These are phyloP conservation scores for Rhodotorula sp. DNA, from an alignment of 1,284 basidiomycete genomes.

Conservation along the genomic window DNA sequence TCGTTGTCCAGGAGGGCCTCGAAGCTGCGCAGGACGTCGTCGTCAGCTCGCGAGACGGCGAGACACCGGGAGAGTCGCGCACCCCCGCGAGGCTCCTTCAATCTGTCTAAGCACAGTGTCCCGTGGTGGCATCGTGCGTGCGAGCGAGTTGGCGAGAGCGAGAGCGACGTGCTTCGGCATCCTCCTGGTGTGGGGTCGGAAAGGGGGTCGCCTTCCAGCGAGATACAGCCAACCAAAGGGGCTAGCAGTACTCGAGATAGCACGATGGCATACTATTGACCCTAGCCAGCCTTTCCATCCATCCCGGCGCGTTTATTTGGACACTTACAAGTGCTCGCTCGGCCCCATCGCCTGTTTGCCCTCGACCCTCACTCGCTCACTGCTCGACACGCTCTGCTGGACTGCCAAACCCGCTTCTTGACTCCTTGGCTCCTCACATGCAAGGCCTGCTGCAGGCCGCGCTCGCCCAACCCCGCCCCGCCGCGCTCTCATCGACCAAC, in stretches of 20 bases:
- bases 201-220: too few species aligned
- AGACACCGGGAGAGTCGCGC: neutral
- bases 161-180: neutral
- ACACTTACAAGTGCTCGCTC: too few species aligned
- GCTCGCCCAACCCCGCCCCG: neutral
- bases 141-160: neutral
- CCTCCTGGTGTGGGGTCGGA: neutral
- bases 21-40: constrained; percentile 13
- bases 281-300: too few species aligned
- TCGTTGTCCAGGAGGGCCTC: constrained; percentile 40
- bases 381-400: too few species aligned
- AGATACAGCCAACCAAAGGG: too few species aligned
- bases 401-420: too few species aligned
- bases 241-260: too few species aligned
- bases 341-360: too few species aligned
- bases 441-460: constrained; percentile 6
- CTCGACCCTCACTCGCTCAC: neutral
- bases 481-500: constrained; percentile 15
- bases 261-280: too few species aligned
- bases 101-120: neutral
- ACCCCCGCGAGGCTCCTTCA: constrained; percentile 1
- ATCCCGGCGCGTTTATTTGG: too few species aligned
- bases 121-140: neutral
- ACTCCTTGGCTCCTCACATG: neutral
- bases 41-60: neutral